Evolutionary conservation across 2,329 filamentous ascomycete genomes (phyloP).

Genomic region (Exophiala oligosperma): DNA sequence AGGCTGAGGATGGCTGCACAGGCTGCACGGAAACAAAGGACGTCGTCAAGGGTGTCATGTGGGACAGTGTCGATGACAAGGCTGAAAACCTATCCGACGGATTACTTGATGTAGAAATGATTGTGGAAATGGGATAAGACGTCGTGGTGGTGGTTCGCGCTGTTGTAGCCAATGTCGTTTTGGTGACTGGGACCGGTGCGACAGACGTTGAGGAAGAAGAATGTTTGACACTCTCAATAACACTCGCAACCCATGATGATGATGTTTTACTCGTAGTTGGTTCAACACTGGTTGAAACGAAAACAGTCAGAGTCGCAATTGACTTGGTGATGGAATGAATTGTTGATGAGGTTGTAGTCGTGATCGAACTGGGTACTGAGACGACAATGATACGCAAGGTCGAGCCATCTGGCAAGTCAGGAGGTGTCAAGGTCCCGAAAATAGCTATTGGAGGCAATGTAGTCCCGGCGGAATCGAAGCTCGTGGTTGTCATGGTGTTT

Average conservation of each 20-base stretch:
- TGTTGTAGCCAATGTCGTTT: too few species aligned
- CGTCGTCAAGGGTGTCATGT: background rate
- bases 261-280: too few species aligned
- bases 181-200: too few species aligned
- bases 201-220: too few species aligned
- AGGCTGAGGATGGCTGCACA: too few species aligned
- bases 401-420: background rate
- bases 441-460: background rate
- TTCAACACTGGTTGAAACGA: too few species aligned
- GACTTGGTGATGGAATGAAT: too few species aligned
- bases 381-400: background rate
- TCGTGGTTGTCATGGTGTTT: background rate
- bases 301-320: too few species aligned
- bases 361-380: background rate
- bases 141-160: too few species aligned
- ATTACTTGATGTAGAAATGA: background rate
- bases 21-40: too few species aligned
- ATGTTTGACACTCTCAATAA: too few species aligned
- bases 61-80: background rate
- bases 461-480: background rate
- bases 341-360: background rate
- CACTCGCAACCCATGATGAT: too few species aligned
- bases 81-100: background rate
- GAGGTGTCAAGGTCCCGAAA: background rate
- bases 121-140: background rate